phyloP scores from a whole-genome alignment of 495 filamentous ascomycete species.

The Xylaria telfairii region DNA sequence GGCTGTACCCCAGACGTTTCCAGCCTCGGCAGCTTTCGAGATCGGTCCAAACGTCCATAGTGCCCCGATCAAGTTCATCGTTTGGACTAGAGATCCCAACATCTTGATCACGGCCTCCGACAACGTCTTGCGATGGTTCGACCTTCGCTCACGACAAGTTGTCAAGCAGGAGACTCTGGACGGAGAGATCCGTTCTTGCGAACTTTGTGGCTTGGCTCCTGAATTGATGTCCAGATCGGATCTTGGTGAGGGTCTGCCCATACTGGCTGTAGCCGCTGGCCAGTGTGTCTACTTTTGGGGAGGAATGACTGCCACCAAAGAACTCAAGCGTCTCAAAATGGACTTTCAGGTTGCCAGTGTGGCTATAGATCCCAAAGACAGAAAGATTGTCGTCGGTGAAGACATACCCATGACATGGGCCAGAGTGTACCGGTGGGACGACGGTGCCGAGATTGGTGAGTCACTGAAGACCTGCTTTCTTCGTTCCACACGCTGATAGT shows the following conservation, averaged over 20 bases:
- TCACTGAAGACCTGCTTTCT: conserved; percentile 5
- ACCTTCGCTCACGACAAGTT: conserved; percentile 74
- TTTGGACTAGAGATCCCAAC: conserved; percentile 88
- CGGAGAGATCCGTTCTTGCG: conserved; percentile 87
- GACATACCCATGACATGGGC: conserved; percentile 88
- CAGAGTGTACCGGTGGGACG: conserved; percentile 85
- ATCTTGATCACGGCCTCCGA: conserved; percentile 90
- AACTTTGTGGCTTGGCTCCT: conserved; percentile 68
- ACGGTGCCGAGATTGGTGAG: conserved; percentile 75
- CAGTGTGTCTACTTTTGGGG: conserved; percentile 94
- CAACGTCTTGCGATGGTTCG: conserved; percentile 92
- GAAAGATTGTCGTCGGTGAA: conserved; percentile 86
- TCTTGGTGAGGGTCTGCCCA: conserved; percentile 59
- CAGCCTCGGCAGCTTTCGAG: conserved; percentile 70
- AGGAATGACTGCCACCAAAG: conserved; percentile 66
- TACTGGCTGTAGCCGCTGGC: conserved; percentile 75
- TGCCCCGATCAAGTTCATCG: conserved; percentile 89
- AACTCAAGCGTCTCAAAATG: conserved; percentile 79
- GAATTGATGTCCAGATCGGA: conserved; percentile 49
- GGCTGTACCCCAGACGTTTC: conserved; percentile 36
- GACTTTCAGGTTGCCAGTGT: conserved; percentile 87
- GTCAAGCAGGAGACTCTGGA: conserved; percentile 76
- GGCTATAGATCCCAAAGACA: conserved; percentile 78
- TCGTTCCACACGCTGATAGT: conserved; percentile 9
- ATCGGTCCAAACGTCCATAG: conserved; percentile 83